Conservation (phyloP, 768 basidiomycete genomes). For the Terana coerulea region DNA sequence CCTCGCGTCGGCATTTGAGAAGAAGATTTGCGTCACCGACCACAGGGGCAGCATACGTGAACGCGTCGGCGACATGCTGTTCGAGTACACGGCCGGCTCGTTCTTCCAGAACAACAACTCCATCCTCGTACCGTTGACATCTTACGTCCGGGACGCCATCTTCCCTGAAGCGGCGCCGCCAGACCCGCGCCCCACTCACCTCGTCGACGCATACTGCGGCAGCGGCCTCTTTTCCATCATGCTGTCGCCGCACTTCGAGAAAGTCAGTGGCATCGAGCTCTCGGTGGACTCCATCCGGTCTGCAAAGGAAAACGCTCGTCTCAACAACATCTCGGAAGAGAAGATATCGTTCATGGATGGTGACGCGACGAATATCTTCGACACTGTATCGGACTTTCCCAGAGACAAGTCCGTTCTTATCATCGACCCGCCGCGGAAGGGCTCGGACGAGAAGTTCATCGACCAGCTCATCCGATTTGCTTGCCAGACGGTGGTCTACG, state of each 20-base stretch:
- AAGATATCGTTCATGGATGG: slow-evolving; percentile 72
- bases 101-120: slow-evolving; percentile 99
- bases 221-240: slow-evolving; percentile 84
- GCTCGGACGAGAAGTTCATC: slow-evolving; percentile 80
- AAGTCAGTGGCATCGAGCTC: slow-evolving; percentile 89
- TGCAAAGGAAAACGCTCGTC: slow-evolving; percentile 60
- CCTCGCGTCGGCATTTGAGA: slow-evolving; percentile 24
- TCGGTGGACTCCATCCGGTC: slow-evolving; percentile 64
- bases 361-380: slow-evolving; percentile 85
- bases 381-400: slow-evolving; percentile 61
- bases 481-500: slow-evolving; percentile 73
- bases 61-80: slow-evolving; percentile 72
- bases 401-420: slow-evolving; percentile 62
- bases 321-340: slow-evolving; percentile 47
- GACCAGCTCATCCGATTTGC: slow-evolving; percentile 72
- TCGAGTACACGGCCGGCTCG: slow-evolving; percentile 82
- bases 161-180: slow-evolving; percentile 32
- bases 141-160: slow-evolving; percentile 77
- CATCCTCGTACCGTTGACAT: slow-evolving; percentile 78
- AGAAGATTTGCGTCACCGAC: slow-evolving; percentile 79
- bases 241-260: slow-evolving; percentile 68
- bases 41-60: slow-evolving; percentile 82
- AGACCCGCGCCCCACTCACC: slow-evolving; percentile 56
- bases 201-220: slow-evolving; percentile 95
- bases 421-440: slow-evolving; percentile 93